A percentile compares a stretch with the other conserved stretches of the same genome.
Conservation (phyloP, 2,329 filamentous ascomycete genomes). For the Ophiosphaerella narmari region DNA sequence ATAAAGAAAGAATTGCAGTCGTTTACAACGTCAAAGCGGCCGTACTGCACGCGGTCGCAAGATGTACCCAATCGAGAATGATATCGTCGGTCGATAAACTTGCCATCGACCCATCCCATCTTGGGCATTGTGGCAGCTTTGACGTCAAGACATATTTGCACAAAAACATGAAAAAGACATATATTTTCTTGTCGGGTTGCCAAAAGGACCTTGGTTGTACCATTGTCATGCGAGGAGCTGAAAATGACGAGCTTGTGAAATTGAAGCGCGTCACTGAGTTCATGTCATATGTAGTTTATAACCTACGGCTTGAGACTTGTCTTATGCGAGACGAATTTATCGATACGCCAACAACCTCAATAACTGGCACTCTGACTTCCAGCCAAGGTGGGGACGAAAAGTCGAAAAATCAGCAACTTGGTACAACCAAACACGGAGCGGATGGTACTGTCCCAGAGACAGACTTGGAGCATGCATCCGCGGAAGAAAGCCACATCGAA, state of each 20-base stretch:
- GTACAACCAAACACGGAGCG: not conserved
- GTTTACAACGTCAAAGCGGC: conserved; percentile 96
- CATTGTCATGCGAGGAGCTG: conserved; percentile 84
- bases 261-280: conserved; percentile 96
- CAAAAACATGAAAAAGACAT: conserved; percentile 84
- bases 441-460: conserved; percentile 1
- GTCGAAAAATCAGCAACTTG: not conserved
- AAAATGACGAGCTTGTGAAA: conserved; percentile 70
- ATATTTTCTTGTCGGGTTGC: conserved; percentile 92
- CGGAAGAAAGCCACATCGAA: conserved; percentile 58
- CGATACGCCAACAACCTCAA: conserved; percentile 70
- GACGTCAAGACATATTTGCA: conserved; percentile 96
- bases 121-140: conserved; percentile 83
- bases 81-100: conserved; percentile 96
- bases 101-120: conserved; percentile 71
- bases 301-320: conserved; percentile 92
- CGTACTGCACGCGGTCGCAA: conserved; percentile 90
- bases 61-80: conserved; percentile 88
- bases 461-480: conserved; percentile 43
- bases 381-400: conserved; percentile 17
- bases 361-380: conserved; percentile 42
- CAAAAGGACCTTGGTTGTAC: conserved; percentile 90
- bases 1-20: conserved; percentile 87
- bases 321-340: conserved; percentile 92
- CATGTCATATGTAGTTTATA: conserved; percentile 99